phyloP scores from a whole-genome alignment of 495 filamentous ascomycete genomes.

The Oidiodendron maius region DNA sequence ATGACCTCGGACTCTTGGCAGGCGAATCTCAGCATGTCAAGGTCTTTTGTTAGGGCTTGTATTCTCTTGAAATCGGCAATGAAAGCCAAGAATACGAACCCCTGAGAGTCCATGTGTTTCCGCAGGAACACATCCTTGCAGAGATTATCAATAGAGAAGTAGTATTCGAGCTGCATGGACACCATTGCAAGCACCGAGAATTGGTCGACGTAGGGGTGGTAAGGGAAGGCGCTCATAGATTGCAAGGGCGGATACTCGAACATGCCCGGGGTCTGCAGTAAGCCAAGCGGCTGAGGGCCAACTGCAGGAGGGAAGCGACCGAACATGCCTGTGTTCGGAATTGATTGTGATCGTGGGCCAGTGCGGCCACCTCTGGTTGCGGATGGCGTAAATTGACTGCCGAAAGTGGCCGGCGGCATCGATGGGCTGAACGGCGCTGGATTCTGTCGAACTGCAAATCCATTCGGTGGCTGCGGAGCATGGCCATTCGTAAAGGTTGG shows the following conservation, averaged over 20 bases:
- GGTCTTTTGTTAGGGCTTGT: slow-evolving; percentile 64
- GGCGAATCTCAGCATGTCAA: slow-evolving; percentile 66
- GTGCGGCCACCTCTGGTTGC: slow-evolving; percentile 18
- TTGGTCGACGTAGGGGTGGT: slow-evolving; percentile 51
- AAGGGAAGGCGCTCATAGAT: slow-evolving; percentile 60
- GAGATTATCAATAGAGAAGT: slow-evolving; percentile 93
- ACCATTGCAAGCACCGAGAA: slow-evolving; percentile 51
- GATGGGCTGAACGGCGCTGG: slow-evolving; percentile 23
- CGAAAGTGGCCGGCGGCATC: slow-evolving; percentile 22
- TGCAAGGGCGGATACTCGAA: slow-evolving; percentile 46
- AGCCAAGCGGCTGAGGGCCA: slow-evolving; percentile 14
- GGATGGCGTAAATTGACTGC: slow-evolving; percentile 7
- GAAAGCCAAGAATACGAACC: slow-evolving; percentile 74
- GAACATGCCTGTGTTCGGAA: slow-evolving; percentile 21
- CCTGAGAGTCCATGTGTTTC: slow-evolving; percentile 88
- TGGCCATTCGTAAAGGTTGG: slow-evolving; percentile 41
- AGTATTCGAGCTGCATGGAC: slow-evolving; percentile 82
- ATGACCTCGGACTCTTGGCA: slow-evolving; percentile 63
- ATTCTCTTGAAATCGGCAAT: slow-evolving; percentile 83
- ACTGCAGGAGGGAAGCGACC: slow-evolving; percentile 14
- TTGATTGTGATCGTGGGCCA: slow-evolving; percentile 21
- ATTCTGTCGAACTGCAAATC: slow-evolving; percentile 18
- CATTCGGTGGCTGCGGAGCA: slow-evolving; percentile 31
- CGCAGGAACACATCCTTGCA: slow-evolving; percentile 91
- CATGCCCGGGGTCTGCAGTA: slow-evolving; percentile 20